phyloP scores from a whole-genome alignment of 148 eudicot species.

The Camellia lanceoleosa region DNA sequence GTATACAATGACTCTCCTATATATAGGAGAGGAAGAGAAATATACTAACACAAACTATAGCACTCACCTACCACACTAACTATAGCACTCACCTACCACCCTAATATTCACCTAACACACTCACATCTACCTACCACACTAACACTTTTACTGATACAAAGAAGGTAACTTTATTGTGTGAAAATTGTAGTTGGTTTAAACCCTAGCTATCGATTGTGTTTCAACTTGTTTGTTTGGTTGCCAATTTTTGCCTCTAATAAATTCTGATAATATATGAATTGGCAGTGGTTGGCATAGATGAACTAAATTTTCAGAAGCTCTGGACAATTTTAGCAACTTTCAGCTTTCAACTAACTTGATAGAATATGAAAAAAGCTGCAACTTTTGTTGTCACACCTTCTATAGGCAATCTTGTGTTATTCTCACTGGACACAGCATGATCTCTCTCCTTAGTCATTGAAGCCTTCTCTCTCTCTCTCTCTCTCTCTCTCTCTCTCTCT shows the following conservation, averaged over 20 bases:
- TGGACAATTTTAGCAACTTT: background rate
- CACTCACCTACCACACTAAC: too few relatives aligned
- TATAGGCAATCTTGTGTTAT: background rate
- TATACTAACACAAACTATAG: too few relatives aligned
- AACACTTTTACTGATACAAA: background rate
- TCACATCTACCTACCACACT: too few relatives aligned
- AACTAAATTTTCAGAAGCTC: background rate
- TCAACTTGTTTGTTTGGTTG: background rate
- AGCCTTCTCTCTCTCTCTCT: too few relatives aligned
- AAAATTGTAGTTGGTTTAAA: background rate
- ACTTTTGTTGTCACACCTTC: conserved; percentile 12
- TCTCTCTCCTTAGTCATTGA: too few relatives aligned
- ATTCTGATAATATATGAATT: background rate
- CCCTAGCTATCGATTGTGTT: background rate
- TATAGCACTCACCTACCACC: too few relatives aligned
- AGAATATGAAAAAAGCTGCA: background rate
- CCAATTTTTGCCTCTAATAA: conserved; percentile 1
- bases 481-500: too few relatives aligned
- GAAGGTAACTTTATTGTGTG: background rate
- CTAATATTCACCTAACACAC: too few relatives aligned
- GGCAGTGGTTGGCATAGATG: background rate
- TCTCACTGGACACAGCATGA: too few relatives aligned
- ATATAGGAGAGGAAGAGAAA: too few relatives aligned
- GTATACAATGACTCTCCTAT: too few relatives aligned
- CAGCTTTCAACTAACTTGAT: background rate